Conservation (phyloP, 768 basidiomycete species). For the Leccinum pellstonianum region DNA sequence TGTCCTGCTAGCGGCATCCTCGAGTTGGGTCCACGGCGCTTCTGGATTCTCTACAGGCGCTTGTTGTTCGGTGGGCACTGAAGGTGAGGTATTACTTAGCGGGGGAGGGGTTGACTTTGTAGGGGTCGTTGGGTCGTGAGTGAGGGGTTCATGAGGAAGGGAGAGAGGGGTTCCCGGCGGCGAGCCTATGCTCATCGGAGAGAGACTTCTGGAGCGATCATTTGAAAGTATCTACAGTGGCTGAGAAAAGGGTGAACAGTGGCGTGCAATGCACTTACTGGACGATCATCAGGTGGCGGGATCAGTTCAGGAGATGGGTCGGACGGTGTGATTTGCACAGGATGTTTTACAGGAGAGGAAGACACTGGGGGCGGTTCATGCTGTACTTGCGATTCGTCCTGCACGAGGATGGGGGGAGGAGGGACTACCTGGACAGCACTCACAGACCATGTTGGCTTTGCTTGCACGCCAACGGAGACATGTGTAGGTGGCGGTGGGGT, state of each 20-base stretch:
- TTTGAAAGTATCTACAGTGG: slow-evolving; percentile 29
- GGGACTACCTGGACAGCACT: slow-evolving; percentile 39
- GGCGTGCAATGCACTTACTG: slow-evolving; percentile 20
- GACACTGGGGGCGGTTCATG: slow-evolving; percentile 7
- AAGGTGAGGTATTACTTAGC: slow-evolving; percentile 11
- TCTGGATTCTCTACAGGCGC: slow-evolving; percentile 17
- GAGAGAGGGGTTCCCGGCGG: slow-evolving; percentile 38
- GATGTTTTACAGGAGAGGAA: slow-evolving; percentile 15
- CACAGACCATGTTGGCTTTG: slow-evolving; percentile 35
- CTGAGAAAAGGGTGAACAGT: slow-evolving; percentile 22
- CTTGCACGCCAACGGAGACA: slow-evolving; percentile 49
- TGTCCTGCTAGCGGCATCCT: slow-evolving; percentile 29
- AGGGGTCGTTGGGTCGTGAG: slow-evolving; percentile 7
- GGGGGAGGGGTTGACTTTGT: slow-evolving; percentile 3
- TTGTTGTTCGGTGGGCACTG: slow-evolving; percentile 18
- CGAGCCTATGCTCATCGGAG: slow-evolving; percentile 64
- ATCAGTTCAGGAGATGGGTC: slow-evolving; percentile 14
- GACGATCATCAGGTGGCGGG: slow-evolving; percentile 17
- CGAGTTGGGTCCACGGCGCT: slow-evolving; percentile 18
- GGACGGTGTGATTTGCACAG: slow-evolving; percentile 3
- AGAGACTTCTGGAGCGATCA: slow-evolving; percentile 47
- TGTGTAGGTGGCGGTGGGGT: slow-evolving; percentile 25
- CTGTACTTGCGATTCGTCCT: slow-evolving; percentile 5
- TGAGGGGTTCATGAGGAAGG: slow-evolving; percentile 8
- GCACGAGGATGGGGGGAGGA: slow-evolving; percentile 20